Evolutionary conservation across 78 protist genomes (phyloP).

Genomic region (Dictyostelium firmibasis): DNA sequence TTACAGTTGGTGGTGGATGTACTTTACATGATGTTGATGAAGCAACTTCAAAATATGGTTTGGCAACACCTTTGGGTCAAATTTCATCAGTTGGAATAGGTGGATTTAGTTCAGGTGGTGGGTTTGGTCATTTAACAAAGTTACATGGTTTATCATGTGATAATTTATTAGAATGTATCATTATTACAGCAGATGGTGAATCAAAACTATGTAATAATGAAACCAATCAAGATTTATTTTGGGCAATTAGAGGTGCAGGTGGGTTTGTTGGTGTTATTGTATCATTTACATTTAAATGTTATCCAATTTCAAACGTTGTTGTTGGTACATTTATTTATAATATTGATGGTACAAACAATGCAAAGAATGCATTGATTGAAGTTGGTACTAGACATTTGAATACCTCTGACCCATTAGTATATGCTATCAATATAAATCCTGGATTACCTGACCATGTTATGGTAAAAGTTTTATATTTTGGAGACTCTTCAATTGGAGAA

Average conservation of each 20-base stretch:
- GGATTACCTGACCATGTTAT: not conserved
- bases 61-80: slow-evolving; percentile 14
- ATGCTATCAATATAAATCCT: not conserved
- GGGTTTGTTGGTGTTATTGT: slow-evolving; percentile 32
- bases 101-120: slow-evolving; percentile 50
- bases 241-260: slow-evolving; percentile 65
- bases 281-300: not conserved
- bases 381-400: not conserved
- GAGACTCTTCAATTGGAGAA: not conserved
- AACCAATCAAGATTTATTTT: slow-evolving; percentile 27
- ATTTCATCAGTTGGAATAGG: slow-evolving; percentile 39
- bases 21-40: not conserved
- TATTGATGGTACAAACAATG: not conserved
- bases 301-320: not conserved
- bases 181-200: slow-evolving; percentile 1
- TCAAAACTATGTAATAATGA: not conserved
- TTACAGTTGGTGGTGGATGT: not conserved
- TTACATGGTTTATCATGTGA: slow-evolving; percentile 7
- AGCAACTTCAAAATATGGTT: not conserved
- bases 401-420: not conserved
- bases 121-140: slow-evolving; percentile 38
- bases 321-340: not conserved
- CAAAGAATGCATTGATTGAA: not conserved
- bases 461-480: not conserved
- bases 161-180: not conserved